phyloP scores from a whole-genome alignment of 208 protist species.

The Cochliopodium minus region DNA sequence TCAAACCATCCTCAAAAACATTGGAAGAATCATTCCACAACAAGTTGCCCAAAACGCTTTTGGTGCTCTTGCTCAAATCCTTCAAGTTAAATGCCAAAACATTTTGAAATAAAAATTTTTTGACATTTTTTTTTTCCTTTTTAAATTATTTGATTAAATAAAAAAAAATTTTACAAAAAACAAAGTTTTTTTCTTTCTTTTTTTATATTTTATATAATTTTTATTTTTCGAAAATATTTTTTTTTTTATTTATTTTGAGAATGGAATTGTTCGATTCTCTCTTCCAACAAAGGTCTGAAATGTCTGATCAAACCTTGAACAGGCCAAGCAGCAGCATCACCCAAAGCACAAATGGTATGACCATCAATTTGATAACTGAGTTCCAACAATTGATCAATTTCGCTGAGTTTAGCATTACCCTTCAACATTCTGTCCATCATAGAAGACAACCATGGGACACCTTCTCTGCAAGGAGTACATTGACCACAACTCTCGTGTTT shows the following conservation, averaged over 20 bases:
- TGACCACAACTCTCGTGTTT: constrained; percentile 88
- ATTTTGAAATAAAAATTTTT: too few species aligned
- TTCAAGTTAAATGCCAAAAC: too few species aligned
- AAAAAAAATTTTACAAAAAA: too few species aligned
- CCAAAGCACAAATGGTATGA: constrained; percentile 94
- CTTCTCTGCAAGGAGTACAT: constrained; percentile 94
- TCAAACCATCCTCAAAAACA: too few species aligned
- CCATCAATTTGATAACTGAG: constrained; percentile 90
- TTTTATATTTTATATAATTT: too few species aligned
- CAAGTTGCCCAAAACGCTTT: too few species aligned
- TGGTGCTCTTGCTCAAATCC: too few species aligned
- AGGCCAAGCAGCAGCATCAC: constrained; percentile 91
- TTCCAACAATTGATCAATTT: constrained; percentile 92
- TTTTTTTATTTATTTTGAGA: constrained; percentile 20
- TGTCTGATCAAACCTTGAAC: constrained; percentile 90
- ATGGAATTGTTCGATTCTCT: constrained; percentile 69
- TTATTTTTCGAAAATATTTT: too few species aligned
- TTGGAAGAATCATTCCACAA: too few species aligned
- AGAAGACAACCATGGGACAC: constrained; percentile 76
- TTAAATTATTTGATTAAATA: too few species aligned
- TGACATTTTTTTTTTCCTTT: too few species aligned
- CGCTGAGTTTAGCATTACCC: constrained; percentile 80
- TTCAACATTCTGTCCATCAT: constrained; percentile 87
- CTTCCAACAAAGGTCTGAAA: constrained; percentile 81
- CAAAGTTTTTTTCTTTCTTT: too few species aligned